Percentiles rank a stretch among this genome's conserved stretches.
These are phyloP conservation scores for Chenopodium quinoa DNA, from an alignment of 148 eudicot genomes.

Conservation along the genomic window DNA sequence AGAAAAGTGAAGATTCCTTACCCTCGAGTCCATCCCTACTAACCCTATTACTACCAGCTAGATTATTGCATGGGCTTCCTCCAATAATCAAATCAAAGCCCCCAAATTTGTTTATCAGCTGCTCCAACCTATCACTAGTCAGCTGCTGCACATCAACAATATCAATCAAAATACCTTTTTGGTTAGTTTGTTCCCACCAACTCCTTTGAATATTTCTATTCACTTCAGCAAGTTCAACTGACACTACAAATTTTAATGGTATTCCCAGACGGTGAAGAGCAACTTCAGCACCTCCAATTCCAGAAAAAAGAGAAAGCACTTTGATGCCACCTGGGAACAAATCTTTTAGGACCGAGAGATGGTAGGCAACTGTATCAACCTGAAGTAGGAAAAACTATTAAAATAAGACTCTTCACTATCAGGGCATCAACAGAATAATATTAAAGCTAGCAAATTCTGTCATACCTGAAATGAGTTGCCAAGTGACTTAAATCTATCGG, in stretches of 20 bases:
- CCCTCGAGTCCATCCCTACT: slow-evolving; percentile 92
- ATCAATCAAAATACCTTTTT: slow-evolving; percentile 55
- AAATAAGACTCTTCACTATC: not conserved
- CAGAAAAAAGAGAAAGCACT: slow-evolving; percentile 75
- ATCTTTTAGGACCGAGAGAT: slow-evolving; percentile 68
- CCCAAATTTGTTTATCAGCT: slow-evolving; percentile 40
- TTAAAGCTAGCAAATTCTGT: not conserved
- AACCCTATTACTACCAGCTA: slow-evolving; percentile 78
- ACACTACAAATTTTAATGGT: slow-evolving; percentile 64
- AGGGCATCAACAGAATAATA: not conserved
- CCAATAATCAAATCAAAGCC: slow-evolving; percentile 80
- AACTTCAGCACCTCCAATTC: slow-evolving; percentile 94
- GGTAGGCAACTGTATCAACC: slow-evolving; percentile 96
- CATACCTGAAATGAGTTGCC: slow-evolving; percentile 91
- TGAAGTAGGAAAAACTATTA: slow-evolving; percentile 21
- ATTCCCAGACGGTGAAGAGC: slow-evolving; percentile 80
- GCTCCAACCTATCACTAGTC: slow-evolving; percentile 45
- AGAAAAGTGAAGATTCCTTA: slow-evolving; percentile 70
- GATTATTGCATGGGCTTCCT: slow-evolving; percentile 91
- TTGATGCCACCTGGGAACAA: slow-evolving; percentile 68
- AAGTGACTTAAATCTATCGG: slow-evolving; percentile 80
- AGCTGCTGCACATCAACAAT: slow-evolving; percentile 56
- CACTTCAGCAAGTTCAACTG: slow-evolving; percentile 74
- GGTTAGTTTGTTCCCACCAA: slow-evolving; percentile 98
- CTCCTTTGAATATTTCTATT: slow-evolving; percentile 61